phyloP scores from a whole-genome alignment of 176 grass and related monocot genomes.

The Panicum miliaceum region DNA sequence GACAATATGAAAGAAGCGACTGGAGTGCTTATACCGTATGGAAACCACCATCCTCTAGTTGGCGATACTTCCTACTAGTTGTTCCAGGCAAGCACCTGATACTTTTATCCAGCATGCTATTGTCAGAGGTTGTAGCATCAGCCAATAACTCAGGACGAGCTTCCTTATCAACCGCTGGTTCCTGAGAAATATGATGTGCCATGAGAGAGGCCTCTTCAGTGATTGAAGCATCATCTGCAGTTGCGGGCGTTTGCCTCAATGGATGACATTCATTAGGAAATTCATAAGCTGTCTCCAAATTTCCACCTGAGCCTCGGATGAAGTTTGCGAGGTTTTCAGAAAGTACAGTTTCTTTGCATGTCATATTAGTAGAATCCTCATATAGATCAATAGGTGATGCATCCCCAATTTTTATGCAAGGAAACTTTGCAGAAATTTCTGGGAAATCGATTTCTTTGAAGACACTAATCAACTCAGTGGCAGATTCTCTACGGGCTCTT shows the following conservation, averaged over 20 bases:
- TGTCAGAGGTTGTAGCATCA: constrained; percentile 43
- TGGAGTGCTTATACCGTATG: constrained; percentile 66
- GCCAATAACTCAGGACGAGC: constrained; percentile 16
- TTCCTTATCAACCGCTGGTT: constrained; percentile 40
- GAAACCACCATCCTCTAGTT: constrained; percentile 79
- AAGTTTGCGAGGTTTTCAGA: constrained; percentile 57
- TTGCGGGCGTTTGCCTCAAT: constrained; percentile 28
- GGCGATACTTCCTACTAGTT: constrained; percentile 59
- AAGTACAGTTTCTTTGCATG: constrained; percentile 43
- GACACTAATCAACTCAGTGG: constrained; percentile 44
- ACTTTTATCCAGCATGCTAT: constrained; percentile 63
- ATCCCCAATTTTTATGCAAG: constrained; percentile 81
- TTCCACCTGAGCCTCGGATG: constrained; percentile 50
- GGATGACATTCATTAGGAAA: constrained; percentile 49
- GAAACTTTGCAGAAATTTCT: constrained; percentile 63
- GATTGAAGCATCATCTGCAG: constrained; percentile 31
- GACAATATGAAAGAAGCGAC: constrained; percentile 4
- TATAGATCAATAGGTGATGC: constrained; percentile 76
- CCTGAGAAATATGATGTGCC: constrained; percentile 28
- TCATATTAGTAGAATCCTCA: constrained; percentile 56
- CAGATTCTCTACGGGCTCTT: constrained; percentile 51
- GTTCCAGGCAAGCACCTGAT: constrained; percentile 63
- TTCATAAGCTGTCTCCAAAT: constrained; percentile 46
- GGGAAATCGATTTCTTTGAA: constrained; percentile 75
- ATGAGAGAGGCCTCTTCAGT: constrained; percentile 44